Percentiles rank a stretch among this genome's conserved stretches.
Evolutionary conservation across 2,329 filamentous ascomycete genomes (phyloP).

Genomic region (Aspergillus sp.): DNA sequence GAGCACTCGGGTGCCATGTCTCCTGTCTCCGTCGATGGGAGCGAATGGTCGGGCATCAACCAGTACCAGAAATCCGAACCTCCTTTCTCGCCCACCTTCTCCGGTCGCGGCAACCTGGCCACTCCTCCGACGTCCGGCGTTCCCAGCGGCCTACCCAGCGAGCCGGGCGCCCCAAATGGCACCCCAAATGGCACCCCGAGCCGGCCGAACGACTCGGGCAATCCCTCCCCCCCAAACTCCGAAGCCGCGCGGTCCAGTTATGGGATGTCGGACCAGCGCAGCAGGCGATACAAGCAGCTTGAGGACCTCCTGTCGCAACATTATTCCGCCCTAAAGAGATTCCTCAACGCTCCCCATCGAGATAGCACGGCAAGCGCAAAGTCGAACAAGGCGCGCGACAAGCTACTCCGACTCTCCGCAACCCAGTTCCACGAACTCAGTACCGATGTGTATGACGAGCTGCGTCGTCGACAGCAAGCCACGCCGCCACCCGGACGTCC

Average conservation of each 20-base stretch:
- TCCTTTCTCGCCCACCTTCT: constrained; percentile 39
- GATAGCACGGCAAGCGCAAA: constrained; percentile 66
- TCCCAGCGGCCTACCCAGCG: constrained; percentile 47
- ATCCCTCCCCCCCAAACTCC: constrained; percentile 79
- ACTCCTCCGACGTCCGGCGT: constrained; percentile 60
- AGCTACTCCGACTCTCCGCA: constrained; percentile 76
- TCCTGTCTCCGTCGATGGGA: constrained; percentile 70
- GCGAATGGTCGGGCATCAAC: constrained; percentile 66
- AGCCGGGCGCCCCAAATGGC: constrained; percentile 40
- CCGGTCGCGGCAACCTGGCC: constrained; percentile 44
- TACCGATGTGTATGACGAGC: constrained; percentile 94
- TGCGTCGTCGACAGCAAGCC: constrained; percentile 71
- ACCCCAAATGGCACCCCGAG: constrained; percentile 16
- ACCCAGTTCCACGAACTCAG: constrained; percentile 96
- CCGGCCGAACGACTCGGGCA: constrained; percentile 27
- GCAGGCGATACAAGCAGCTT: constrained; percentile 47
- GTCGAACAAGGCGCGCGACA: constrained; percentile 86
- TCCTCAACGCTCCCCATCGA: constrained; percentile 59
- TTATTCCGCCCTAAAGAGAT: constrained; percentile 68
- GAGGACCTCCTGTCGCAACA: constrained; percentile 71
- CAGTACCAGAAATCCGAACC: constrained; percentile 49
- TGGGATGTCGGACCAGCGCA: constrained; percentile 57
- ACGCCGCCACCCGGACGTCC: constrained; percentile 38
- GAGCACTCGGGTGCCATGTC: constrained; percentile 67
- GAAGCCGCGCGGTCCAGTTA: constrained; percentile 66